Evolutionary conservation across 768 basidiomycete genomes (phyloP), one percentile per base, ranked within the genome.

Genomic region (Panaeolus papilionaceus): DNA sequence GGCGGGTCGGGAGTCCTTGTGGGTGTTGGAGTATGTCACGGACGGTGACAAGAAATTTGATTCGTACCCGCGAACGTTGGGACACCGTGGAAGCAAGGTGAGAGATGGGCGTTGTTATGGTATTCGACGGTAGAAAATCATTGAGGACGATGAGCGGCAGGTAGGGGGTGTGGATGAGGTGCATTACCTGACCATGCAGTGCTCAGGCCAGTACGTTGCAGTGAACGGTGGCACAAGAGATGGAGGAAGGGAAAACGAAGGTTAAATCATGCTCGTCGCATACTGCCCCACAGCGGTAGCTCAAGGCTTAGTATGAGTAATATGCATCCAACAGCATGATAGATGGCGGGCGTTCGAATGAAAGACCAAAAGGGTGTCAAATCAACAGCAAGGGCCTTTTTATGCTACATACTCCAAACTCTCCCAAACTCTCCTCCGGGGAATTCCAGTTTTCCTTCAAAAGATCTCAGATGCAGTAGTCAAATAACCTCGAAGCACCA

Each of bases 31-130:
- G 54, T 58, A 12, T 58, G 54, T 58, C 54, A 58, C 54, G 54
- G 54, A 58, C 54, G 28, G 54, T 58, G 54, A 58, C 54, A 58
- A 58, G 54, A 58, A 58, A 58, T 33, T 58, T 58, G 26, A 58
- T 33, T 58, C 54, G 10, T 37, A 58, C 54, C 54, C 54, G 54
- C 54, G 54, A 58, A 58, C 54, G 54, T 58, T 58, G 54, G 10
- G 7, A 18, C 26, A 58, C 28, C 54, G 54, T 58, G 54, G 54
- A 58, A 58, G 54, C 33, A 14, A 33, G 26, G 14, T 33, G 28
- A 16, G 16, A 28, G 54, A 58, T 58, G 54, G 33, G 54, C 26
- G 54, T 58, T 16, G 54, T 58, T 33, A 37, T 28, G 54, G 14
- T 7, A 58, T 33, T 16, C 26, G 33, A 58, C 54, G 26, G 54